These are phyloP conservation scores for Calonectria hongkongensis DNA, from an alignment of 2,329 filamentous ascomycete genomes.

Conservation along the genomic window DNA sequence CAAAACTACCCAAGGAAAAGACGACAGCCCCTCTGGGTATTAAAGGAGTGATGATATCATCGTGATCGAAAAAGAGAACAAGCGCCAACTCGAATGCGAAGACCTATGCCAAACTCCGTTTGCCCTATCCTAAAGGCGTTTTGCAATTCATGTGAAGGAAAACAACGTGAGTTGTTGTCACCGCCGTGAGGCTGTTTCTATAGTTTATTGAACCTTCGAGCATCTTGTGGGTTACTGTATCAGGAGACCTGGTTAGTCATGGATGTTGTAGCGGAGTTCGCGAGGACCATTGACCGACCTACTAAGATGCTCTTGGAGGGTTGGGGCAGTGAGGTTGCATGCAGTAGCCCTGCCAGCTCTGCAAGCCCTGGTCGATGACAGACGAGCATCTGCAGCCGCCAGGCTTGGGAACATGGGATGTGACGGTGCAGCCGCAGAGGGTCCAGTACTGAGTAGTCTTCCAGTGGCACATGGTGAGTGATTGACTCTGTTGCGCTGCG, in stretches of 20 bases:
- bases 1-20: constrained; percentile 44
- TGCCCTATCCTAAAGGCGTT: constrained; percentile 15
- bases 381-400: constrained; percentile 55
- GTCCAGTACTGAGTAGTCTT: constrained; percentile 57
- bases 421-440: constrained; percentile 57
- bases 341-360: constrained; percentile 59
- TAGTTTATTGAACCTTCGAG: constrained; percentile 51
- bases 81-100: constrained; percentile 26
- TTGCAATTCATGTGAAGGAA: constrained; percentile 29
- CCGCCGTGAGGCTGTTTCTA: constrained; percentile 49
- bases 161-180: constrained; percentile 21
- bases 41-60: constrained; percentile 41
- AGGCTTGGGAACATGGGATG: constrained; percentile 52
- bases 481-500: constrained; percentile 4
- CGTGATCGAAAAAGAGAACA: constrained; percentile 31
- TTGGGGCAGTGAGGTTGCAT: constrained; percentile 57
- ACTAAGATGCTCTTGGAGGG: constrained; percentile 51
- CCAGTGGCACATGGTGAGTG: constrained; percentile 60
- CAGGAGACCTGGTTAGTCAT: constrained; percentile 39
- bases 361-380: constrained; percentile 53
- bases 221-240: constrained; percentile 47
- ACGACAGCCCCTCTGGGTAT: constrained; percentile 48
- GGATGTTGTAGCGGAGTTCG: not conserved
- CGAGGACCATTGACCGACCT: constrained; percentile 45
- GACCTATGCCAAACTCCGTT: constrained; percentile 21